Percentiles rank a stretch among this genome's conserved stretches.
Conservation (phyloP, 2,329 filamentous ascomycete genomes). For the Diaporthe sp. region DNA sequence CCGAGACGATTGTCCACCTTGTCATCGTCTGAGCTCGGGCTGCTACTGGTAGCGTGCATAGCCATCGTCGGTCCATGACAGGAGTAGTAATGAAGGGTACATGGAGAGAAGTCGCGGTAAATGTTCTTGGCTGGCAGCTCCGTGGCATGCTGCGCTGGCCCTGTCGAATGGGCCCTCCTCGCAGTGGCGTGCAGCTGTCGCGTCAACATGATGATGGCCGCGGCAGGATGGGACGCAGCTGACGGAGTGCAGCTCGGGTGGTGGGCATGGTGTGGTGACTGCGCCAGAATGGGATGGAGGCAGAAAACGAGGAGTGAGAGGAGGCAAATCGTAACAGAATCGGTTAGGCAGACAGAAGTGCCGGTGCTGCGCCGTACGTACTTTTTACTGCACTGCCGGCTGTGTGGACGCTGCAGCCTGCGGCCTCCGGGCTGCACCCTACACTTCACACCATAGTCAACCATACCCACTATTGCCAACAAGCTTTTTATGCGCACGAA, state of each 20-base stretch:
- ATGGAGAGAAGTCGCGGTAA: background rate
- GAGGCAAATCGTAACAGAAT: background rate
- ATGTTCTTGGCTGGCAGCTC: background rate
- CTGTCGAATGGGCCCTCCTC: background rate
- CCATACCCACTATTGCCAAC: no score
- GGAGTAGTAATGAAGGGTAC: conserved; percentile 15
- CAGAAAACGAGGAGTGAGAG: background rate
- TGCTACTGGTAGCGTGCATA: background rate
- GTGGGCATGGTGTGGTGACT: background rate
- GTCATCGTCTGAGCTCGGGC: background rate
- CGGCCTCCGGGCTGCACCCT: no score
- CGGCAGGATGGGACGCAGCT: background rate
- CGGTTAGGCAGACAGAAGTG: background rate
- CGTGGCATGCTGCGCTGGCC: background rate
- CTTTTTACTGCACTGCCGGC: background rate
- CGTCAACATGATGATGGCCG: background rate
- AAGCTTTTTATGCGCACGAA: no score
- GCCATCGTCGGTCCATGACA: background rate
- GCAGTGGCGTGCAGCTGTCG: background rate
- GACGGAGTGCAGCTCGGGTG: background rate
- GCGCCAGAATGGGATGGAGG: background rate
- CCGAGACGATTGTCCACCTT: background rate
- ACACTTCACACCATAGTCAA: no score
- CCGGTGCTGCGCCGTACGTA: background rate
- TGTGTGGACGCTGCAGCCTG: no score